Evolutionary conservation across 208 protist species (phyloP), one percentile per base, ranked within the genome.

Genomic region (Porcisia deanei): DNA sequence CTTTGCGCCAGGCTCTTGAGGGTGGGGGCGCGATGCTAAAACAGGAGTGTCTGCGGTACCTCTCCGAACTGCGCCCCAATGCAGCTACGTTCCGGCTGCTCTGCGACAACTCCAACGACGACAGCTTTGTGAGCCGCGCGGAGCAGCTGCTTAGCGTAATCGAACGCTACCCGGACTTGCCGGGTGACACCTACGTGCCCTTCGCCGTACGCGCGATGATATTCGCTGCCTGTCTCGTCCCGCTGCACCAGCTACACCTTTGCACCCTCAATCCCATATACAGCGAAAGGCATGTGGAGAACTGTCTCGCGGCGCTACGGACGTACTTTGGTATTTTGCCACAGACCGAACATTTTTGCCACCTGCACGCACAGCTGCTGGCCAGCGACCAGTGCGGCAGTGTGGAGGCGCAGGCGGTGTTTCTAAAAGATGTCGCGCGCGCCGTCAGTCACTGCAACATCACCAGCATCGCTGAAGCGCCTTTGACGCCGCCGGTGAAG

Each of bases 311-410:
- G n/a, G 65, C 69, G 37, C 39, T 94, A 49, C 77, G 79, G 52
- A 70, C 49, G 9, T 49, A 69, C 55, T 67, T 95, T 1, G 54
- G 61, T 63, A 90, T 95, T 52, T 82, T 80, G 30, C 69, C 75
- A 45, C 45, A 72, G 47, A 59, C 89, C 14, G 88, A 88, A 30
- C 41, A 45, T 37, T 95, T 85, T 75, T 95, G 91, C 76, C 87
- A 77, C 53, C 70, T 95, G 25, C 91, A 95, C 70, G 88, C 87
- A 20, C 82, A 85, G n/a, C 67, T 95, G 22, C 68, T 93, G 72
- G 87, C 85, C 34, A 92, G 82, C 61, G 78, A 85, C 77, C 79
- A 90, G 58, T 71, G 63, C 57, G 75, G 37, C 55, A 80, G 65
- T 39, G 60, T 79, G 34, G 77, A 83, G 58, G 63, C 60, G 16